Evolutionary conservation across 164 flowering plant genomes (phyloP).

Genomic region (Vitis labrusca): DNA sequence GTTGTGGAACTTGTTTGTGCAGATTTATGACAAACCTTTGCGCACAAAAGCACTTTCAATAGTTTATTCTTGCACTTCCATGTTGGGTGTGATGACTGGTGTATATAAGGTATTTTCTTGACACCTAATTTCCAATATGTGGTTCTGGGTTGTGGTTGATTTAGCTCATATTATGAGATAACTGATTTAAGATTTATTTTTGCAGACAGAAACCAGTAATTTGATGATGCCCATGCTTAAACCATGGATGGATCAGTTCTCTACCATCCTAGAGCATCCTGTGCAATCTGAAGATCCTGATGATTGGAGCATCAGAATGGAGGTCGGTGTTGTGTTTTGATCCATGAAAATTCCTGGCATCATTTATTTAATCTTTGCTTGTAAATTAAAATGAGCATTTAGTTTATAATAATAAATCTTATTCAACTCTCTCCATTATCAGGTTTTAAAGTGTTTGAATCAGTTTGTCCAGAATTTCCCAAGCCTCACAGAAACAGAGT

Average conservation of each 20-base stretch:
- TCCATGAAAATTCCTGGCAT: not conserved
- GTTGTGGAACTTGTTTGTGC: slow-evolving; percentile 16
- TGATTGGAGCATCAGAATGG: slow-evolving; percentile 93
- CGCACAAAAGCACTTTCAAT: slow-evolving; percentile 77
- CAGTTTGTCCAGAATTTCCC: slow-evolving; percentile 90
- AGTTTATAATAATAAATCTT: too few relatives aligned
- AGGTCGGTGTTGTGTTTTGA: slow-evolving; percentile 46
- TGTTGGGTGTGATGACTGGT: slow-evolving; percentile 85
- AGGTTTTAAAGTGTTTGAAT: slow-evolving; percentile 94
- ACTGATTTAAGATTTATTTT: slow-evolving; percentile 19
- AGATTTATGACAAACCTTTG: slow-evolving; percentile 73
- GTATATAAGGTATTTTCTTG: slow-evolving; percentile 65
- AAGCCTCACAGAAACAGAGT: slow-evolving; percentile 53
- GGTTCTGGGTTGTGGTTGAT: slow-evolving; percentile 9
- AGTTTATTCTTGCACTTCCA: slow-evolving; percentile 69
- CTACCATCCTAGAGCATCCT: slow-evolving; percentile 58
- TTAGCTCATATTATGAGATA: slow-evolving; percentile 5
- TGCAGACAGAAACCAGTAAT: slow-evolving; percentile 69
- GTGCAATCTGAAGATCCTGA: slow-evolving; percentile 83
- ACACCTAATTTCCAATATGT: not conserved
- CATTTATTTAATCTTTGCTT: not conserved
- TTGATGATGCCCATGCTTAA: slow-evolving; percentile 68
- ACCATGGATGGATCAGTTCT: slow-evolving; percentile 78
- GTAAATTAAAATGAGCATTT: not conserved
- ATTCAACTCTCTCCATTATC: slow-evolving; percentile 9